Evolutionary conservation across 805 yeast genomes (phyloP).

Genomic region (Komagataella populi): DNA sequence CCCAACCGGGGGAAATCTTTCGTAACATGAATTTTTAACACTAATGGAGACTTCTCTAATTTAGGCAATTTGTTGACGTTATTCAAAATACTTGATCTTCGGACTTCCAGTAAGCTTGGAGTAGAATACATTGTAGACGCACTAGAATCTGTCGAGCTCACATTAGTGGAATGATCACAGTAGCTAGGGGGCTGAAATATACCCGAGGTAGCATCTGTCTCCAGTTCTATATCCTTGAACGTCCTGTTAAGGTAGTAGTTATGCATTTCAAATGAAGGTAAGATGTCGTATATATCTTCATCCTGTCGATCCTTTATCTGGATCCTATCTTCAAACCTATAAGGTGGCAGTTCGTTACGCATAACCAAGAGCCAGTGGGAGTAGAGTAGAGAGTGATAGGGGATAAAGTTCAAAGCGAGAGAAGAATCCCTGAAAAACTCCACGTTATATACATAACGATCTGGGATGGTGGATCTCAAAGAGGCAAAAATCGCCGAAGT

Average conservation of each 20-base stretch:
- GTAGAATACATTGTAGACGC: not conserved
- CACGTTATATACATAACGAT: not conserved
- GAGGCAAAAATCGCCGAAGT: not conserved
- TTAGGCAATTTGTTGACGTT: constrained; percentile 12
- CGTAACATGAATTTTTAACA: constrained; percentile 20
- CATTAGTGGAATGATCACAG: constrained; percentile 1
- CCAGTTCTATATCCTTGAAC: constrained; percentile 1
- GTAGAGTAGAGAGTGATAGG: not conserved
- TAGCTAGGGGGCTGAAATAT: constrained; percentile 3
- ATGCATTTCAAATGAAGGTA: constrained; percentile 62
- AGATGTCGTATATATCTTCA: constrained; percentile 29
- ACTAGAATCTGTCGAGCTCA: not conserved
- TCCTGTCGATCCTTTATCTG: not conserved
- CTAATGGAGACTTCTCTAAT: constrained; percentile 11
- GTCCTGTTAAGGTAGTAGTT: constrained; percentile 21
- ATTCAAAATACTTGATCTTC: constrained; percentile 9
- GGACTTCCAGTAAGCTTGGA: not conserved
- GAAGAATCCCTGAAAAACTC: not conserved
- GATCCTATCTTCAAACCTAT: not conserved
- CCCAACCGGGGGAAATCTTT: constrained; percentile 21
- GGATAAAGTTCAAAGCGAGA: not conserved
- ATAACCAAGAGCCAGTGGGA: not conserved
- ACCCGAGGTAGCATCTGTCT: constrained; percentile 2
- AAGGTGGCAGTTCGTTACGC: not conserved
- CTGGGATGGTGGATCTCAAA: not conserved